phyloP scores from a whole-genome alignment of 2,329 filamentous ascomycete genomes.

The Venturia asperata region DNA sequence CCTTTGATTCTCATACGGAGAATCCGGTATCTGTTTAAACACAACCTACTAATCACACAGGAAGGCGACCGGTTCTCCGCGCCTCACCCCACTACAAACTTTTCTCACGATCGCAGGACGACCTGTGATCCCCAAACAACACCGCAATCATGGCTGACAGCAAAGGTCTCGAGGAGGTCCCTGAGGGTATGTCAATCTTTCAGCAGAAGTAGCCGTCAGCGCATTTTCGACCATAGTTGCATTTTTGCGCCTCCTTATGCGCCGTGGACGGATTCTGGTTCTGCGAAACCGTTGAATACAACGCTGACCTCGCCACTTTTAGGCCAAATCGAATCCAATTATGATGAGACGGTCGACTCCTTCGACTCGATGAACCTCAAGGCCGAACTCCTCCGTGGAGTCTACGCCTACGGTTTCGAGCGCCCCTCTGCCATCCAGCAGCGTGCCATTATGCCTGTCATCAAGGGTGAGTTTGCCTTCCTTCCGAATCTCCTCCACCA shows the following conservation, averaged over 20 bases:
- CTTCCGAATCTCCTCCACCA: background rate
- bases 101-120: slow-evolving; percentile 57
- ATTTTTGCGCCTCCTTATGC: background rate
- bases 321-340: slow-evolving; percentile 99
- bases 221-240: background rate
- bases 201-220: background rate
- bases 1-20: slow-evolving; percentile 4
- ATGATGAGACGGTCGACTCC: slow-evolving; percentile 98
- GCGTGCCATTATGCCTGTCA: slow-evolving; percentile 99
- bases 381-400: slow-evolving; percentile 93
- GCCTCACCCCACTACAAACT: slow-evolving; percentile 34
- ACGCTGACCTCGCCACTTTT: slow-evolving; percentile 30
- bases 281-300: slow-evolving; percentile 2
- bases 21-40: slow-evolving; percentile 3
- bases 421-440: slow-evolving; percentile 99
- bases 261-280: background rate
- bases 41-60: background rate
- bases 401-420: slow-evolving; percentile 99
- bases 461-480: slow-evolving; percentile 69
- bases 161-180: slow-evolving; percentile 97
- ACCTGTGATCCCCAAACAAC: slow-evolving; percentile 16
- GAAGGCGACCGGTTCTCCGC: slow-evolving; percentile 36
- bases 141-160: slow-evolving; percentile 96
- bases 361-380: slow-evolving; percentile 98
- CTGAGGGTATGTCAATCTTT: slow-evolving; percentile 65